Evolutionary conservation across 352 stramenopile genomes (phyloP).

Genomic region (Globisporangium emineosum): DNA sequence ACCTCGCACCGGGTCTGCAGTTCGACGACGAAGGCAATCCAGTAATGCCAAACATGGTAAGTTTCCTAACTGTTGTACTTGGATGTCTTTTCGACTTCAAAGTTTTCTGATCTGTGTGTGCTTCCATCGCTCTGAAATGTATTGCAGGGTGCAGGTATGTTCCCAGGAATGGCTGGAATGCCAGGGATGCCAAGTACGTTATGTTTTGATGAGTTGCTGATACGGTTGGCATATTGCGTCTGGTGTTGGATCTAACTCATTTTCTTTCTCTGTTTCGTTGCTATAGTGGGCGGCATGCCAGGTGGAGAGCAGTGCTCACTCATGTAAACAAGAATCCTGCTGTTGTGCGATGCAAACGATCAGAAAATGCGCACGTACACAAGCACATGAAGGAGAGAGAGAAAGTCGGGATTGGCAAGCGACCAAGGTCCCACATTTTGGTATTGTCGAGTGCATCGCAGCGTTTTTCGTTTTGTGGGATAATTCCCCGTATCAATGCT

Average conservation of each 20-base stretch:
- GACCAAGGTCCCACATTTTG: not conserved
- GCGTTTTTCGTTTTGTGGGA: not conserved
- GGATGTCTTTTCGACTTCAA: not conserved
- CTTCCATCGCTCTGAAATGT: not conserved
- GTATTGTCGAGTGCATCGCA: conserved; percentile 3
- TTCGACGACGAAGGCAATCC: conserved; percentile 92
- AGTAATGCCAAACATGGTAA: conserved; percentile 93
- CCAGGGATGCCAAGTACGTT: conserved; percentile 71
- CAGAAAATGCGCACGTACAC: not conserved
- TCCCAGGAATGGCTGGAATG: conserved; percentile 82
- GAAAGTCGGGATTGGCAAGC: not conserved
- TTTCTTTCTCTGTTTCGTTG: conserved; percentile 9
- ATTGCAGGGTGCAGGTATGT: conserved; percentile 65
- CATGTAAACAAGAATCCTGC: conserved; percentile 38
- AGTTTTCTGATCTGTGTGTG: conserved; percentile 4
- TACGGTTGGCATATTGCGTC: too few species aligned
- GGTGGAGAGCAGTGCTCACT: conserved; percentile 74
- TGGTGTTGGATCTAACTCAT: not conserved
- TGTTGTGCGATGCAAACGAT: not conserved
- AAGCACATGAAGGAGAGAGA: not conserved
- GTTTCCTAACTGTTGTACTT: not conserved
- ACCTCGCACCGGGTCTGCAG: conserved; percentile 91
- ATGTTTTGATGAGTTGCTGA: not conserved
- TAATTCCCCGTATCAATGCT: not conserved
- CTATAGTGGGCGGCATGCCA: conserved; percentile 42